These are phyloP conservation scores for Boletus coccyginus DNA, from an alignment of 768 basidiomycete genomes.

Conservation along the genomic window DNA sequence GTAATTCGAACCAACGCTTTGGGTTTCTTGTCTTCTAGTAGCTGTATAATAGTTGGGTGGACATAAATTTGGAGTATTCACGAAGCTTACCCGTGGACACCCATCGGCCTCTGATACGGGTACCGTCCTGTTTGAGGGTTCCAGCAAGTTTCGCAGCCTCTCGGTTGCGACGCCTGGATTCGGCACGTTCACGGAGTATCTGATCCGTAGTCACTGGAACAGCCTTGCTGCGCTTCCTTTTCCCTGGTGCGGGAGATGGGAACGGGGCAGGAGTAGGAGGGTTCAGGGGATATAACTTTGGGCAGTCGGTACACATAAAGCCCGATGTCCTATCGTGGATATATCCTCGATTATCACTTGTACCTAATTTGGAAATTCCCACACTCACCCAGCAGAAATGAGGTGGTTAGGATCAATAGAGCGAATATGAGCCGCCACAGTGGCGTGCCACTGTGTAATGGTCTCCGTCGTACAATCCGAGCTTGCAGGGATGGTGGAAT, in stretches of 20 bases:
- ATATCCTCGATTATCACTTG: background rate
- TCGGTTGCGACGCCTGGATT: conserved; percentile 44
- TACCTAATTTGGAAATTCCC: background rate
- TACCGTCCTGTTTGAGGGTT: conserved; percentile 35
- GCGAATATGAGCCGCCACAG: conserved; percentile 43
- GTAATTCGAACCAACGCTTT: conserved; percentile 46
- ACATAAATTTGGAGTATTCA: background rate
- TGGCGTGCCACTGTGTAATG: conserved; percentile 56
- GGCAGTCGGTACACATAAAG: conserved; percentile 55
- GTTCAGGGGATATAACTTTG: conserved; percentile 48
- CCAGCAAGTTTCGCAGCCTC: conserved; percentile 34
- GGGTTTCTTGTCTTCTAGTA: conserved; percentile 46
- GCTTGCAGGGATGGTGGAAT: conserved; percentile 48
- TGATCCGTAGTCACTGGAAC: conserved; percentile 45
- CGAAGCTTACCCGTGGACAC: conserved; percentile 44
- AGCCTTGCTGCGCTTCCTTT: conserved; percentile 35
- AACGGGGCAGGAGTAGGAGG: conserved; percentile 35
- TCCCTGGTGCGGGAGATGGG: conserved; percentile 40
- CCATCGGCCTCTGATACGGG: conserved; percentile 61
- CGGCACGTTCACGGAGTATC: conserved; percentile 48
- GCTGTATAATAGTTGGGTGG: conserved; percentile 27
- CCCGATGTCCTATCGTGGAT: conserved; percentile 45
- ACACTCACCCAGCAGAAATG: conserved; percentile 55
- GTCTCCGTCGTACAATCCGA: conserved; percentile 46
- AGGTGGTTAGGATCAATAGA: conserved; percentile 60